A percentile compares a stretch with the other conserved stretches of the same genome.
Conservation (phyloP, 441 rosid species). For the Syzygium syzygioides region DNA sequence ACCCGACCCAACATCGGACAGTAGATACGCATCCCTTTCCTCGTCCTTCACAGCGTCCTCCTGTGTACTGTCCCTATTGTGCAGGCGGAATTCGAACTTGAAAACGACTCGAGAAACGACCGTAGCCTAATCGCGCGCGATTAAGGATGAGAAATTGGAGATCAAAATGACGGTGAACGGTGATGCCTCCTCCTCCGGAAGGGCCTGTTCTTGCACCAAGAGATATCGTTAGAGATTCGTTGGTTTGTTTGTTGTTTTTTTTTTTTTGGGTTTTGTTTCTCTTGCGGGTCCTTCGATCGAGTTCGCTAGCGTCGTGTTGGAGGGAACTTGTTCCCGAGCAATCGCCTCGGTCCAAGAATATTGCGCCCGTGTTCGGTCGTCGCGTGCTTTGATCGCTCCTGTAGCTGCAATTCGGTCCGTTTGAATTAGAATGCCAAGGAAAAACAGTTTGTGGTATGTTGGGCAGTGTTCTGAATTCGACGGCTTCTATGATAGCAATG, state of each 20-base stretch:
- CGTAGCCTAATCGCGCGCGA: not conserved
- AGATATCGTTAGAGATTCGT: too few relatives aligned
- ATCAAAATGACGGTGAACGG: too few relatives aligned
- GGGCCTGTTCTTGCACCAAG: not conserved
- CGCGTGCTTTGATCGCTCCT: not conserved
- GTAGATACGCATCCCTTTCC: not conserved
- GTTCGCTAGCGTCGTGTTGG: not conserved
- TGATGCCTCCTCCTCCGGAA: not conserved
- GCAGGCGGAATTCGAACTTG: not conserved
- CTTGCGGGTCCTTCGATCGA: too few relatives aligned
- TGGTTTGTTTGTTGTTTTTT: too few relatives aligned
- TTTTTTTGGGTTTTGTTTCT: too few relatives aligned
- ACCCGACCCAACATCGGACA: not conserved
- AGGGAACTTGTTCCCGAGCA: not conserved
- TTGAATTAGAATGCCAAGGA: not conserved
- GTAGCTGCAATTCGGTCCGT: fast-evolving
- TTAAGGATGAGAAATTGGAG: not conserved
- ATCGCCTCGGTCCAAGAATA: not conserved
- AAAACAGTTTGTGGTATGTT: not conserved
- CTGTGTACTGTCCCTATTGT: not conserved
- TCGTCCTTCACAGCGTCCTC: too few relatives aligned
- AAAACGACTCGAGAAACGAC: not conserved
- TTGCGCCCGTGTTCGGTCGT: fast-evolving
- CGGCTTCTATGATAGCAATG: not conserved
- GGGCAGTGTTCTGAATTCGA: not conserved